Evolutionary conservation across 2,329 filamentous ascomycete genomes (phyloP), one percentile per base, ranked within the genome.

Genomic region (Pleoardoris graminearum): DNA sequence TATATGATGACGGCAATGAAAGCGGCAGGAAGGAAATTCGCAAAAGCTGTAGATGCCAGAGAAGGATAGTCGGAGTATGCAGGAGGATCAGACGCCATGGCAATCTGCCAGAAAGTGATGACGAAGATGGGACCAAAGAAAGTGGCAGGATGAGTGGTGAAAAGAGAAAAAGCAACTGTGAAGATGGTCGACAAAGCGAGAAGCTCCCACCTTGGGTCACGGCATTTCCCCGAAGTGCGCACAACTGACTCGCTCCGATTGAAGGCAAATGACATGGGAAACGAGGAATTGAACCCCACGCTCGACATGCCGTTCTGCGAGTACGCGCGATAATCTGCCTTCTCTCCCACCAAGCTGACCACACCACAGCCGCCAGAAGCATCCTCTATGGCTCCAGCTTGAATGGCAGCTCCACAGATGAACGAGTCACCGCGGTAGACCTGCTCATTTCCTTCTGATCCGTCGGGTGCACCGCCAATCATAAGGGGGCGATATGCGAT

Each of bases 401-500:
- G 71, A 16, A 74, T 69, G 3, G 71, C 71, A 7, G 71, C 62
- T 8, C 64, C 64, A 49, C 71, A 74, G 17, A 74, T 67, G 49
- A 73, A 74, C 0, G 71, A 73, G 51, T 74, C 71, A 12, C 67
- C 71, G 7, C 71, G 67, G 33, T 74, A 74, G 12, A 67, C 52
- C 3, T 42, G 41, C 12, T 61, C 53, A 19, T 59, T 43, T 16
- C 44, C 56, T 30, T 55, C 55, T 2, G 55, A 41, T 14, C 32
- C 43, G 11, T 71, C 61, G n/a, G 56, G 27, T 2, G 77, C 72
- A 1, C 87, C 87, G n/a, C 88, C 88, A 22, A 91, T 78, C 2
- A 91, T 81, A n/a, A 90, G 69, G 0, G 85, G 77, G 21, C 74
- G 75, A 66, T 90, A 90, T 39, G 82, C 77, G 45, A 89, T 76